Base-by-base conservation (phyloP, 2,329 filamentous ascomycete species). In the Penicillium aurantiogriseum region DNA sequence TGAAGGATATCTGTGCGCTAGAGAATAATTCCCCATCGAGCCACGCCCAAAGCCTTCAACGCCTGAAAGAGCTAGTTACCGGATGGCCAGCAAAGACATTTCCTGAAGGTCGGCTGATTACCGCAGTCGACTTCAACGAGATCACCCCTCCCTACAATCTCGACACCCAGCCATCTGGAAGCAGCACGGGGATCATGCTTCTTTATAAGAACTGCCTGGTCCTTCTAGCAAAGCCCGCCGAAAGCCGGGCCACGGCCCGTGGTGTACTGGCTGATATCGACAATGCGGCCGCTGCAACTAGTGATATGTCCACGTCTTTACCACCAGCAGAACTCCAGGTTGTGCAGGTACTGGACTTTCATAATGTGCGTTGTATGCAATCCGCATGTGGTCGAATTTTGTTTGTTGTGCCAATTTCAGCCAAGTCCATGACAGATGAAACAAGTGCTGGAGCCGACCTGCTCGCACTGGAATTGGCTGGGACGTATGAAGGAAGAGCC, bases 1-100 rank as follows among this genome's bases (percentile, higher is more conserved):
- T 99, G 64, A 92, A 92, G 21, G 94, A 96, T 53, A 99, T 99
- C 43, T 99, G 94, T 75, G 95, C 93, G 17, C 88, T 97, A 77
- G 93, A 97, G 67, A 82, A 89, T 77, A 71, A 89, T 68, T 68
- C 80, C 74, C 67, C 84, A 1, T 74, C 76, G 3, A 88, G 91
- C 68, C 89, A 91, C 64, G 86, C 87, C 10, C 89, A 90, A 64
- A 81, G 91, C 44, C 83, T 88, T 35, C 88, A 86, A 64, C 86
- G 90, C 42, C 78, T 97, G 47, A 87, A 88, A 61, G 88, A 88
- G 63, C 83, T 94, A 73, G 83, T 95, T 42, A 86, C 90, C 67
- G 85, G 83, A 45, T 96, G 91, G 91, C 91, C 91, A 1, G 70
- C 78, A 23, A 83, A 87, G 49, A 82, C 92, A 25, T 84, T 88